A percentile compares a stretch with the other conserved stretches of the same genome.
phyloP scores from a whole-genome alignment of 345 rosid species.

The Rhodamnia argentea region DNA sequence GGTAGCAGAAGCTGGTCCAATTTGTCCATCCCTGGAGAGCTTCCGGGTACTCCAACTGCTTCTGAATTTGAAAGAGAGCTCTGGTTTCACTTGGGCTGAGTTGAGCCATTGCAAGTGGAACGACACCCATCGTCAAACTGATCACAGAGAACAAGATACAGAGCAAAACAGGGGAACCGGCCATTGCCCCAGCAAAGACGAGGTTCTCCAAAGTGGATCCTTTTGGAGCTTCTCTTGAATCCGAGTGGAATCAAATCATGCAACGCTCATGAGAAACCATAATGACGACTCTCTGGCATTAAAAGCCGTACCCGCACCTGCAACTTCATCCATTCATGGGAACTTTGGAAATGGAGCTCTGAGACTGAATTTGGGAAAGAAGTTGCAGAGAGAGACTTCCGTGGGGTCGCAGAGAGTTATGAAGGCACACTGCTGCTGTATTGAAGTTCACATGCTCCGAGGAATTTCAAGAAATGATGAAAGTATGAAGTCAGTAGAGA shows the following conservation, averaged over 20 bases:
- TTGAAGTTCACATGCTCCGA: background rate
- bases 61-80: conserved; percentile 46
- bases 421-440: background rate
- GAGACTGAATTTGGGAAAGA: background rate
- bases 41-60: conserved; percentile 58
- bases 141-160: conserved; percentile 3
- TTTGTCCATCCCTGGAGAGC: conserved; percentile 64
- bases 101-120: conserved; percentile 36
- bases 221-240: background rate
- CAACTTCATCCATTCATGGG: background rate
- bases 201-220: background rate
- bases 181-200: background rate
- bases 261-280: background rate
- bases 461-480: background rate
- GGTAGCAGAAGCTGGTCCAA: conserved; percentile 66
- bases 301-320: background rate
- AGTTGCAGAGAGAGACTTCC: background rate
- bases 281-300: background rate
- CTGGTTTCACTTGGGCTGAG: conserved; percentile 40
- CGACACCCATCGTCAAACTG: conserved; percentile 6
- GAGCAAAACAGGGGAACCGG: background rate
- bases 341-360: background rate
- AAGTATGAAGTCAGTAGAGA: background rate
- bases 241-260: background rate
- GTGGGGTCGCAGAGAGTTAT: background rate